Conservation (phyloP, 768 basidiomycete species). For the Glaciozyma antarctica region DNA sequence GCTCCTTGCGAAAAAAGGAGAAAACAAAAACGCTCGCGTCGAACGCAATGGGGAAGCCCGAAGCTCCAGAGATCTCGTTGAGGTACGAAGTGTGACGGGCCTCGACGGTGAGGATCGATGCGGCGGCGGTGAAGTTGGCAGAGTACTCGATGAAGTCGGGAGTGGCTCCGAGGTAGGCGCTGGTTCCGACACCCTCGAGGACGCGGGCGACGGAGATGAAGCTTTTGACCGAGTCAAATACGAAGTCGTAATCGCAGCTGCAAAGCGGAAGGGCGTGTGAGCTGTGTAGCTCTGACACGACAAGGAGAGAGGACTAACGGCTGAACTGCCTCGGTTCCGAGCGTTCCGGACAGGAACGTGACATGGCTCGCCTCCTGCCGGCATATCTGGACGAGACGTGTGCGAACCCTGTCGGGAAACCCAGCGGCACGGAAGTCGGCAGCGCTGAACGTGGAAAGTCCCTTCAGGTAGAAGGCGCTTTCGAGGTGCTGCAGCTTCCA, state of each 20-base stretch:
- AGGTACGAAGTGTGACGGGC: constrained; percentile 12
- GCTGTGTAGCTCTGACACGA: too few relatives aligned
- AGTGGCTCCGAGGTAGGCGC: constrained; percentile 13
- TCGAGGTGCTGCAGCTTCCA: background rate
- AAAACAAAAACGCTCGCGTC: constrained; percentile 2
- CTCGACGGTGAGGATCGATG: constrained; percentile 13
- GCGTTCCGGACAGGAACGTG: constrained; percentile 10
- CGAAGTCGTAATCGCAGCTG: background rate
- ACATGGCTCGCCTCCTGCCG: constrained; percentile 16
- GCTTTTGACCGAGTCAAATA: background rate
- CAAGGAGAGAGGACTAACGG: background rate
- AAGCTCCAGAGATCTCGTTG: background rate
- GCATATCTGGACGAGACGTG: background rate
- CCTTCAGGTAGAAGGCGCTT: constrained; percentile 1
- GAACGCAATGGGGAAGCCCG: constrained; percentile 16
- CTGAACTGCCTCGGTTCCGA: background rate
- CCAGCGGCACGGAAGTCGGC: constrained; percentile 21
- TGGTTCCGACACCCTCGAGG: constrained; percentile 19
- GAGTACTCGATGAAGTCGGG: constrained; percentile 7
- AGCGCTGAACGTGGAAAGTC: constrained; percentile 15
- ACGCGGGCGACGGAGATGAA: constrained; percentile 1
- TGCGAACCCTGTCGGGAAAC: background rate
- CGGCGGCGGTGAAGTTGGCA: constrained; percentile 20
- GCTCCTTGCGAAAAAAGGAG: too few relatives aligned
- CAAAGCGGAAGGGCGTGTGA: too few relatives aligned